Evolutionary conservation across 192 early-diverging fungal genomes (phyloP).

Genomic region (Coemansia sp.): DNA sequence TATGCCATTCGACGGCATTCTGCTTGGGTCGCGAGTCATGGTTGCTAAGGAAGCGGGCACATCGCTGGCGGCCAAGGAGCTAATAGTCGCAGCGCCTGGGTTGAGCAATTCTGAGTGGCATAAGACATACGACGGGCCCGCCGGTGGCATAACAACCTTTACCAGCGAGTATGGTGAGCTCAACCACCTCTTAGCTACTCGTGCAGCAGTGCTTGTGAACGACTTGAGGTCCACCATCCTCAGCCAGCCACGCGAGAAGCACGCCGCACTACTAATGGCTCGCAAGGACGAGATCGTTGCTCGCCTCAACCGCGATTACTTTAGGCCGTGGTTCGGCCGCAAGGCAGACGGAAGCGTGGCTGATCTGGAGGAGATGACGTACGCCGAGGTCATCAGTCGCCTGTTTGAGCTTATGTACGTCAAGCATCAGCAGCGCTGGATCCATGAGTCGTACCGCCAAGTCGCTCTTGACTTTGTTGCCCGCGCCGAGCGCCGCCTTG

Average conservation of each 20-base stretch:
- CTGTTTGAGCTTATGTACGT: conserved; percentile 83
- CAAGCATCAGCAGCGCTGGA: conserved; percentile 75
- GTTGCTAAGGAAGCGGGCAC: conserved; percentile 85
- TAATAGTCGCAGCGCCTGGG: conserved; percentile 82
- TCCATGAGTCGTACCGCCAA: conserved; percentile 68
- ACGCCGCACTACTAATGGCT: conserved; percentile 64
- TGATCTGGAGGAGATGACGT: conserved; percentile 93
- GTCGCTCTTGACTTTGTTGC: conserved; percentile 77
- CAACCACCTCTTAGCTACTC: conserved; percentile 88
- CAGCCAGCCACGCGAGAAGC: conserved; percentile 79
- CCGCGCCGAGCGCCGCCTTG: conserved; percentile 75
- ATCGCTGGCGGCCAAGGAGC: conserved; percentile 76
- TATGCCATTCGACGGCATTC: conserved; percentile 94
- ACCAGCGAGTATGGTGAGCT: conserved; percentile 91
- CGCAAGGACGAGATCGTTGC: conserved; percentile 80
- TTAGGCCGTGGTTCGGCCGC: conserved; percentile 92
- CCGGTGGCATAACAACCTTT: conserved; percentile 80
- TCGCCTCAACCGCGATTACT: conserved; percentile 64
- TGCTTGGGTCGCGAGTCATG: conserved; percentile 96
- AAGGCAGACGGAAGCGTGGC: conserved; percentile 71
- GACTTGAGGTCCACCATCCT: conserved; percentile 83
- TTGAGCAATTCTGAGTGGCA: conserved; percentile 80
- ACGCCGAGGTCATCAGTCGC: conserved; percentile 80
- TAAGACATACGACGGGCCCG: conserved; percentile 72
- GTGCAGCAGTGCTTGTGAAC: conserved; percentile 76